These are phyloP conservation scores for Trichomonas vaginalis DNA, from an alignment of 208 protist species.

Conservation along the genomic window DNA sequence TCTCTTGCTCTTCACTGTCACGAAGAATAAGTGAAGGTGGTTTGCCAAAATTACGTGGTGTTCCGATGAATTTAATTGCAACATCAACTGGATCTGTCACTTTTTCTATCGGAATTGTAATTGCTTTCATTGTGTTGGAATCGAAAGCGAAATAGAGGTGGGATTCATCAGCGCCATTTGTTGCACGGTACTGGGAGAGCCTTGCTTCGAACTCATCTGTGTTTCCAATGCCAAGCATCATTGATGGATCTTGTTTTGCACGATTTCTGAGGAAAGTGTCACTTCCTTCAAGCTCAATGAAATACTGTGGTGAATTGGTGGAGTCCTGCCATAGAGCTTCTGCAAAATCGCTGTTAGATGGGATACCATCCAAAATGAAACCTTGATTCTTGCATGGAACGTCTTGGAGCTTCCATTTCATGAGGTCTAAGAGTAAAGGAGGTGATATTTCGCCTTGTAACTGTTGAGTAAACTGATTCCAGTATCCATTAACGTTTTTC, in stretches of 20 bases:
- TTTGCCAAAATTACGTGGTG: not conserved
- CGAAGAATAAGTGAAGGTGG: not conserved
- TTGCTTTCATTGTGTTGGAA: not conserved
- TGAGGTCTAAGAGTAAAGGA: not conserved
- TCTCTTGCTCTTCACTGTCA: not conserved
- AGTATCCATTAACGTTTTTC: not conserved
- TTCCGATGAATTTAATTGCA: not conserved
- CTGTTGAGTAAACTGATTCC: not conserved
- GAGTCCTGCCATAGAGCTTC: not conserved
- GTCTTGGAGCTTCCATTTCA: conserved; percentile 4
- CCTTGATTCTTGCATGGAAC: not conserved
- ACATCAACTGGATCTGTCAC: not conserved
- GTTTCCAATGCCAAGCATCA: not conserved
- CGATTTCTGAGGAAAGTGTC: not conserved
- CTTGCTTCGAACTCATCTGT: not conserved
- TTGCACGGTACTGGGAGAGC: not conserved
- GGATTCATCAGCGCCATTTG: not conserved
- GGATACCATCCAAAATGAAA: conserved; percentile 9
- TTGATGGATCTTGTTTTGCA: not conserved
- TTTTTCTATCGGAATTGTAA: not conserved
- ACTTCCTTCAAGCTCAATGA: not conserved
- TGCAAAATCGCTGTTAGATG: not conserved
- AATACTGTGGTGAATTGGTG: not conserved
- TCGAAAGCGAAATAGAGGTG: not conserved
- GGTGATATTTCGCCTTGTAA: not conserved